These are phyloP conservation scores for Mucor circinelloides DNA, from an alignment of 371 early-diverging fungal genomes.

Conservation along the genomic window DNA sequence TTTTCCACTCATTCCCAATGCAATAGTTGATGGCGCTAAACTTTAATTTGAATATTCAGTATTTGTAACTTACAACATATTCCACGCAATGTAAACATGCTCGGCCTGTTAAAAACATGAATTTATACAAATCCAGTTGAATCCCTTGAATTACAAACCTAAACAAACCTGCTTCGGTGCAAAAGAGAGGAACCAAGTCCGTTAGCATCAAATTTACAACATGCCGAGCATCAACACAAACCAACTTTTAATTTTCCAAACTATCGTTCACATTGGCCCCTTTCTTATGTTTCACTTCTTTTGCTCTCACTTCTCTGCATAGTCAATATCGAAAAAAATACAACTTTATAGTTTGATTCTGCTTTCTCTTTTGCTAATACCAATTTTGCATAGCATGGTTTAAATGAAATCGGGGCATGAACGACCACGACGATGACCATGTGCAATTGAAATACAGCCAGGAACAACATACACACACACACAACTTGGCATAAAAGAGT, in stretches of 20 bases:
- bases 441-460: neutral
- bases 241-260: neutral
- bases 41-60: neutral
- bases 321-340: too few relatives aligned
- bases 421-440: too few relatives aligned
- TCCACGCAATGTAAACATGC: neutral
- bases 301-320: too few relatives aligned
- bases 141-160: neutral
- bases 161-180: neutral
- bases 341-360: neutral
- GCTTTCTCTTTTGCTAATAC: neutral
- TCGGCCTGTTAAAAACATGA: neutral
- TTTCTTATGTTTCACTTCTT: too few relatives aligned
- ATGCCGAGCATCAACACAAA: neutral
- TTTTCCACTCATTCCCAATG: neutral
- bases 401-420: neutral
- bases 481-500: too few relatives aligned
- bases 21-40: neutral
- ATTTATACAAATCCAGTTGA: neutral
- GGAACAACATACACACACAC: neutral
- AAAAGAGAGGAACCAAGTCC: neutral
- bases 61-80: neutral
- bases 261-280: neutral
- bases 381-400: neutral
- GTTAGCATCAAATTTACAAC: neutral